Evolutionary conservation across 2,329 filamentous ascomycete genomes (phyloP).

Genomic region (Fusarium austroafricanum): DNA sequence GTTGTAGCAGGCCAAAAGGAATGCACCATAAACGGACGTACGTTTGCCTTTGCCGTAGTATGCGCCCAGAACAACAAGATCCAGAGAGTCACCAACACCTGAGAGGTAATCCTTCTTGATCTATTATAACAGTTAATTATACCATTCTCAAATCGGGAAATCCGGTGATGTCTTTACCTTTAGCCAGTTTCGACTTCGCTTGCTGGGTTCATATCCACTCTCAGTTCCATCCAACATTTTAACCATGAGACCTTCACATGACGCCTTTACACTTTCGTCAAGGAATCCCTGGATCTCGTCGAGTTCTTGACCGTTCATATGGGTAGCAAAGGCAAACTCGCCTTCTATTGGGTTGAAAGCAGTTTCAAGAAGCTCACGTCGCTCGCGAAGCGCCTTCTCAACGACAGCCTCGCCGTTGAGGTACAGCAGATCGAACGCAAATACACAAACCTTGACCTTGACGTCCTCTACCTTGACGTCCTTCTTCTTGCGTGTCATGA

Average conservation of each 20-base stretch:
- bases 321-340: slow-evolving; percentile 90
- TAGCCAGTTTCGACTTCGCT: slow-evolving; percentile 97
- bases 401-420: slow-evolving; percentile 92
- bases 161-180: slow-evolving; percentile 68
- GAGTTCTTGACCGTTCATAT: slow-evolving; percentile 86
- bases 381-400: slow-evolving; percentile 85
- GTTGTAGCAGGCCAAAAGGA: slow-evolving; percentile 95
- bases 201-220: slow-evolving; percentile 95
- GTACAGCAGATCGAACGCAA: slow-evolving; percentile 94
- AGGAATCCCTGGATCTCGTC: slow-evolving; percentile 94
- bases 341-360: slow-evolving; percentile 85
- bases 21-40: slow-evolving; percentile 94
- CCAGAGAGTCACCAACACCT: slow-evolving; percentile 93
- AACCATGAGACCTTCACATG: slow-evolving; percentile 98
- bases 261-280: slow-evolving; percentile 94
- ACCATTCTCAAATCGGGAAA: slow-evolving; percentile 66
- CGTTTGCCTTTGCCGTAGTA: slow-evolving; percentile 97
- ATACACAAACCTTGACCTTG: slow-evolving; percentile 96
- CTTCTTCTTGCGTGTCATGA: slow-evolving; percentile 98
- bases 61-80: slow-evolving; percentile 93
- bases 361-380: slow-evolving; percentile 77
- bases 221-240: slow-evolving; percentile 97
- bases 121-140: slow-evolving; percentile 55
- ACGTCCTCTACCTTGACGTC: slow-evolving; percentile 96
- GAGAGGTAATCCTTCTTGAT: slow-evolving; percentile 98